Conservation (phyloP, 164 flowering plant species). For the Chimonanthus salicifolius region DNA sequence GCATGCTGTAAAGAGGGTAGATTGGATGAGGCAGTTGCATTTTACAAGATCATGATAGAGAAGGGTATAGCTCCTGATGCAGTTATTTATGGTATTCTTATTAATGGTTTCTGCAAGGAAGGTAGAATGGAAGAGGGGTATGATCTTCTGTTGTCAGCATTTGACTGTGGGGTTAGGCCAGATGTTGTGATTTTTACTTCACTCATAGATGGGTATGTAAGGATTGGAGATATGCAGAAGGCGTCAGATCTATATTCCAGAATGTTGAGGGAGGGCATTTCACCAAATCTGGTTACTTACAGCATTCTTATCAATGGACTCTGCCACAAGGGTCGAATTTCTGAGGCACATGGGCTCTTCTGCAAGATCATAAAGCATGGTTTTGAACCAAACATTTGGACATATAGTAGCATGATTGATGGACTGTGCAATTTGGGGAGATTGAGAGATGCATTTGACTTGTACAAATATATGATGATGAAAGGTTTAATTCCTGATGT, state of each 20-base stretch:
- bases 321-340: slow-evolving; percentile 24
- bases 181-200: slow-evolving; percentile 48
- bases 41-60: slow-evolving; percentile 33
- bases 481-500: slow-evolving; percentile 35
- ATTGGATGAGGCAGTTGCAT: slow-evolving; percentile 36
- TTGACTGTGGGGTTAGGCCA: slow-evolving; percentile 30
- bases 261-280: slow-evolving; percentile 33
- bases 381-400: slow-evolving; percentile 28
- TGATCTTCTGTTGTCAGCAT: slow-evolving; percentile 26
- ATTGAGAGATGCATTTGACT: slow-evolving; percentile 31
- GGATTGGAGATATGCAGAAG: slow-evolving; percentile 32
- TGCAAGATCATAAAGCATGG: slow-evolving; percentile 37
- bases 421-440: slow-evolving; percentile 35
- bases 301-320: slow-evolving; percentile 44
- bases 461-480: slow-evolving; percentile 26
- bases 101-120: slow-evolving; percentile 36
- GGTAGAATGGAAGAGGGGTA: slow-evolving; percentile 36
- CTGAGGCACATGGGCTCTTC: slow-evolving; percentile 41
- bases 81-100: slow-evolving; percentile 35
- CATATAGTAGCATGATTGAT: slow-evolving; percentile 41
- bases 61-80: slow-evolving; percentile 39
- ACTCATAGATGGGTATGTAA: slow-evolving; percentile 40
- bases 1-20: slow-evolving; percentile 27
- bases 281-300: slow-evolving; percentile 36
- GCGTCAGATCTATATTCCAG: slow-evolving; percentile 26